Conservation (phyloP, 331 rosid species). For the Pyrus hybrid region DNA sequence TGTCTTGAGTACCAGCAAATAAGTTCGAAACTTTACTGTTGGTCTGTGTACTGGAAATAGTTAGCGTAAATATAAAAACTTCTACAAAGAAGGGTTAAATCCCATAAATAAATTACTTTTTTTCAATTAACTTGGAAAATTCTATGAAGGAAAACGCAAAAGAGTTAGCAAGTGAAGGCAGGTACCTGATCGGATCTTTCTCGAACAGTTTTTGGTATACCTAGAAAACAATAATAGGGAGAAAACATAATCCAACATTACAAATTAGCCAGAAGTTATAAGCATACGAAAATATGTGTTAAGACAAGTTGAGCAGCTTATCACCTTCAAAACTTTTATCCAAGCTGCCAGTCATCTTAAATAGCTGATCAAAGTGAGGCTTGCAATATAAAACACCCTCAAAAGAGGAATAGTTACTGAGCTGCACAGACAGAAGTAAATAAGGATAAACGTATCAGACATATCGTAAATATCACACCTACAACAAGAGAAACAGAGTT, state of each 20-base stretch:
- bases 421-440: constrained; percentile 38
- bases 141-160: background rate
- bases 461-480: background rate
- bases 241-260: background rate
- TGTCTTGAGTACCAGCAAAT: constrained; percentile 90
- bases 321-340: constrained; percentile 95
- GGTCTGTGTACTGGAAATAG: constrained; percentile 38
- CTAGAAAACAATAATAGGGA: constrained; percentile 25
- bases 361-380: constrained; percentile 91
- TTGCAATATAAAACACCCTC: constrained; percentile 88
- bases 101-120: background rate
- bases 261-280: background rate
- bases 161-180: constrained; percentile 1
- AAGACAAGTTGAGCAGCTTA: constrained; percentile 8
- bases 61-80: background rate
- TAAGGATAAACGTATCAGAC: background rate
- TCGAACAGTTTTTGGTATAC: constrained; percentile 56
- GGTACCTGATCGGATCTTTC: constrained; percentile 74
- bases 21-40: constrained; percentile 65
- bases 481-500: background rate
- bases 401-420: constrained; percentile 71
- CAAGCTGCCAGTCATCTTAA: constrained; percentile 92
- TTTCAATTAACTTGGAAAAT: background rate
- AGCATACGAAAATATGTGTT: background rate
- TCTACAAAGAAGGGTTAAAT: background rate